phyloP scores from a whole-genome alignment of 2,329 filamentous ascomycete species.

The Calonectria fujianensis region DNA sequence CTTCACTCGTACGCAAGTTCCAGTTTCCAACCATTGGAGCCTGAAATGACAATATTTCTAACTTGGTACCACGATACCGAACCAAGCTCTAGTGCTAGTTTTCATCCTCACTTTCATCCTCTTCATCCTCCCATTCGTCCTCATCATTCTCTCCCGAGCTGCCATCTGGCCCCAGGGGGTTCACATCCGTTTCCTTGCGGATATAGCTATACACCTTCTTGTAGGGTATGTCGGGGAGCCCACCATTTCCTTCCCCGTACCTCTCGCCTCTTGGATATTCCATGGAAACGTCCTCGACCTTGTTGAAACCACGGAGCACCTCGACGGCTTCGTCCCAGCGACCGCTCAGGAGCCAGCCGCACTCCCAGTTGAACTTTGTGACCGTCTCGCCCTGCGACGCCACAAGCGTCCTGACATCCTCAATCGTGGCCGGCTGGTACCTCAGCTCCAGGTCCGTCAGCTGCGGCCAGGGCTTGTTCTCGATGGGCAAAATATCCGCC shows the following conservation, averaged over 20 bases:
- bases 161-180: not conserved
- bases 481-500: not conserved
- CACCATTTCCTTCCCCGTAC: not conserved
- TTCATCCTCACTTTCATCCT: not conserved
- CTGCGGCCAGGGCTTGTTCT: not conserved
- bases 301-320: not conserved
- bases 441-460: not conserved
- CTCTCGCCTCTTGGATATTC: not conserved
- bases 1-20: not conserved
- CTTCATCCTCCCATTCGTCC: not conserved
- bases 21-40: not conserved
- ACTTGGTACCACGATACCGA: not conserved
- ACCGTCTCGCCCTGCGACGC: not conserved
- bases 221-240: not conserved
- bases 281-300: not conserved
- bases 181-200: not conserved
- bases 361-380: not conserved
- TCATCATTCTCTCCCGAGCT: not conserved
- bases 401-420: not conserved
- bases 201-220: not conserved
- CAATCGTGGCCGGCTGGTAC: not conserved
- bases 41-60: not conserved
- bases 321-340: not conserved
- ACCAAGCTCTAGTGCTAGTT: not conserved
- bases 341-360: not conserved